phyloP scores from a whole-genome alignment of 208 protist species.

The Phytomonas sp. region DNA sequence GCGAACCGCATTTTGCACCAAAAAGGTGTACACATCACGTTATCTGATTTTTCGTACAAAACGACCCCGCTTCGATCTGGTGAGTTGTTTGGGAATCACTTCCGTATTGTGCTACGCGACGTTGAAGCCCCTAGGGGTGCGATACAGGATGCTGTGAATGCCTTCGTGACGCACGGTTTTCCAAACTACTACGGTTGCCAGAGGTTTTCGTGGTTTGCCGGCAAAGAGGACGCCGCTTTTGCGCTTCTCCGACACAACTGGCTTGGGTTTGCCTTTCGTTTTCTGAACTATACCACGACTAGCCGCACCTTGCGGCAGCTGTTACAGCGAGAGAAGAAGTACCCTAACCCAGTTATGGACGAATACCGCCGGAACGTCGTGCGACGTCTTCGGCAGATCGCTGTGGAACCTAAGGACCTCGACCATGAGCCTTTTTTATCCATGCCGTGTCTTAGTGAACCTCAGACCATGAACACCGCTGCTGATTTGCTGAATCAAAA shows the following conservation, averaged over 20 bases:
- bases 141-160: constrained; percentile 37
- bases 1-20: constrained; percentile 41
- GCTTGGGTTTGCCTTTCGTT: constrained; percentile 80
- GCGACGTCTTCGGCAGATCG: constrained; percentile 56
- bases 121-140: constrained; percentile 33
- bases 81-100: constrained; percentile 78
- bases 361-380: constrained; percentile 74
- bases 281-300: constrained; percentile 72
- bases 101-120: constrained; percentile 71
- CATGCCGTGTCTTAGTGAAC: constrained; percentile 34
- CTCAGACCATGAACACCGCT: constrained; percentile 20
- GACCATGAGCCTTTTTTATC: constrained; percentile 65
- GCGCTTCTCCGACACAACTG: constrained; percentile 77
- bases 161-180: constrained; percentile 57
- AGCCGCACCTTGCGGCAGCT: constrained; percentile 60
- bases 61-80: constrained; percentile 44
- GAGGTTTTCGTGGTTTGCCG: constrained; percentile 85
- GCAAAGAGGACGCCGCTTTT: constrained; percentile 61
- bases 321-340: constrained; percentile 74
- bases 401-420: constrained; percentile 57
- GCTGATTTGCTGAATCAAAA: constrained; percentile 28
- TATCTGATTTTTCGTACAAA: constrained; percentile 83
- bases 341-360: constrained; percentile 72
- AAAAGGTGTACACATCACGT: constrained; percentile 29
- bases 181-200: constrained; percentile 88